Conservation (phyloP, 139 green algal genomes). For the Micractinium sp. region DNA sequence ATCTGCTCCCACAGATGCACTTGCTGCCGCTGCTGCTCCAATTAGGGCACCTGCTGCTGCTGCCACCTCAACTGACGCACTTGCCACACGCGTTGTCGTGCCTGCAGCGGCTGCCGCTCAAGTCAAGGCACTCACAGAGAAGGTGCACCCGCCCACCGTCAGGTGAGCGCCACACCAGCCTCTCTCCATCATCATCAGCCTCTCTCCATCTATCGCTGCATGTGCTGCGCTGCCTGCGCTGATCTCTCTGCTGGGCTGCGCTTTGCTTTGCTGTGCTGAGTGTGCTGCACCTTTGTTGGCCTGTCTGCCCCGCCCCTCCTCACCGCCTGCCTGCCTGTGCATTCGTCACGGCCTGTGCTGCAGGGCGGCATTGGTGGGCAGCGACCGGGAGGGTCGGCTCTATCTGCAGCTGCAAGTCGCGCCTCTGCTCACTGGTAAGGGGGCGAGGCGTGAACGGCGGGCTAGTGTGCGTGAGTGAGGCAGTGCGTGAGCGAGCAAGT, state of each 20-base stretch:
- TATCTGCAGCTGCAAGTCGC: slow-evolving; percentile 41
- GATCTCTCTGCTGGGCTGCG: background rate
- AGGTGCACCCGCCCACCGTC: slow-evolving; percentile 29
- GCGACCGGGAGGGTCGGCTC: slow-evolving; percentile 43
- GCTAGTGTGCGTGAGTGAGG: too few species aligned
- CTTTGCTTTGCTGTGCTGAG: background rate
- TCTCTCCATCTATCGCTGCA: background rate
- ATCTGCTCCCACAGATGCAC: too few species aligned
- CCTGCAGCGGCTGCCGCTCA: slow-evolving; percentile 24
- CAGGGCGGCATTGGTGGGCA: slow-evolving; percentile 24
- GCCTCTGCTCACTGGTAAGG: slow-evolving; percentile 32
- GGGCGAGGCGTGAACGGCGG: too few species aligned
- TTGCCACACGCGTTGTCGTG: background rate
- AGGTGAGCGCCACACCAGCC: background rate
- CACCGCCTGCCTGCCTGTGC: background rate
- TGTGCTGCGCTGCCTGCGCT: background rate
- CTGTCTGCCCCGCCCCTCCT: background rate
- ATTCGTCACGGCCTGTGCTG: background rate
- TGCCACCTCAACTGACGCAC: background rate
- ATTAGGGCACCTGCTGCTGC: background rate
- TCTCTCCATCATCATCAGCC: background rate
- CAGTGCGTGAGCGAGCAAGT: too few species aligned
- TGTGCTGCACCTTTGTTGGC: too few species aligned
- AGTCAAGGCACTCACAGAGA: slow-evolving; percentile 8
- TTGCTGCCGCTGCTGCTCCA: background rate